phyloP scores from a whole-genome alignment of 768 basidiomycete species.

The Dentipellis sp. region DNA sequence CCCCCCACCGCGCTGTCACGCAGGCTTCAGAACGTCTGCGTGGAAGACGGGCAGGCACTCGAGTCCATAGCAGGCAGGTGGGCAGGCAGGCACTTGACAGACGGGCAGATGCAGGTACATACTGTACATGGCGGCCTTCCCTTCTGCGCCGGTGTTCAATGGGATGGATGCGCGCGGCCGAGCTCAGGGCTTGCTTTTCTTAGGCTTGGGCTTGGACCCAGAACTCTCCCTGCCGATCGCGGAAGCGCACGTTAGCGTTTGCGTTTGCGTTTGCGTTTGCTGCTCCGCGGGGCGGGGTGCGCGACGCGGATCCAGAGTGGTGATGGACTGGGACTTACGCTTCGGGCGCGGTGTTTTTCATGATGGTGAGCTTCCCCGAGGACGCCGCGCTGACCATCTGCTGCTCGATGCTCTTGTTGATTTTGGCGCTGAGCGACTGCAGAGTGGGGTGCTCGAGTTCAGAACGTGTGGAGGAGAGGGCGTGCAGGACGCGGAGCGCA shows the following conservation, averaged over 20 bases:
- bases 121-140: no score
- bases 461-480: background rate
- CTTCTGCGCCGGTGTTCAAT: no score
- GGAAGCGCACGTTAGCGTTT: background rate
- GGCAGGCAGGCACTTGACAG: no score
- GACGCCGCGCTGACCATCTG: slow-evolving; percentile 90
- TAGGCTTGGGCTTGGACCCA: background rate
- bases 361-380: slow-evolving; percentile 83
- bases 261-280: background rate
- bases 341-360: slow-evolving; percentile 59
- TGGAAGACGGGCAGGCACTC: no score
- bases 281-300: background rate
- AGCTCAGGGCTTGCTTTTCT: background rate
- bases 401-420: slow-evolving; percentile 84
- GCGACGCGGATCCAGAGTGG: background rate
- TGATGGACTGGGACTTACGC: slow-evolving; percentile 16
- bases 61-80: no score
- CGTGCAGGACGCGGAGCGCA: slow-evolving; percentile 19
- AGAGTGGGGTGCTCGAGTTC: background rate
- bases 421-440: slow-evolving; percentile 81
- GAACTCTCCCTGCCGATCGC: no score
- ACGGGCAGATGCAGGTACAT: no score
- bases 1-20: no score
- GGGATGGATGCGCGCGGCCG: background rate
- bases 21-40: no score